These are phyloP conservation scores for Vaccinium darrowii DNA, from an alignment of 148 eudicot species.

Conservation along the genomic window DNA sequence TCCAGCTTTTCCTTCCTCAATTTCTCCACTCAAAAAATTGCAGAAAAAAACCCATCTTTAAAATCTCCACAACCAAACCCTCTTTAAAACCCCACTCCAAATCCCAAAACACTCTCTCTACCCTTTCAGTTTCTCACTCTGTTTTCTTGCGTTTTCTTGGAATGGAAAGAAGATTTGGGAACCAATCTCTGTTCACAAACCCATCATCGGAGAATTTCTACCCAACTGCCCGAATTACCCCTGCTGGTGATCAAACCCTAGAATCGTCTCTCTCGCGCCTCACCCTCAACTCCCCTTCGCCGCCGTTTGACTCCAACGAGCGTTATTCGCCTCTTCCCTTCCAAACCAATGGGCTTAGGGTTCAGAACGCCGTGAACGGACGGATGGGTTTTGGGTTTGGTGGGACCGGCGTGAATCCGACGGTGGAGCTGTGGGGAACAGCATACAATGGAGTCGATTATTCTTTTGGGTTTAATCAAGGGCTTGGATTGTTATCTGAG, in stretches of 20 bases:
- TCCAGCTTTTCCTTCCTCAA: neutral
- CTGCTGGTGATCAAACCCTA: slow-evolving; percentile 2
- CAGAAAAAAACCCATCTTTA: neutral
- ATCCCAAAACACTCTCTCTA: neutral
- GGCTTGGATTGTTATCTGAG: neutral
- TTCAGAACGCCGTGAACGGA: neutral
- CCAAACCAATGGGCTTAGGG: too few species aligned
- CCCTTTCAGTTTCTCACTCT: neutral
- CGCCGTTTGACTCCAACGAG: neutral
- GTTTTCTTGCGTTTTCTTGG: neutral
- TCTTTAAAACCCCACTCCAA: neutral
- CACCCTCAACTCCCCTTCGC: neutral
- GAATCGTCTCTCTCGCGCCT: slow-evolving; percentile 10
- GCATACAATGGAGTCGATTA: neutral
- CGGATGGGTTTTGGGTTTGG: neutral
- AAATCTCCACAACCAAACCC: neutral
- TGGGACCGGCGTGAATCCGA: slow-evolving; percentile 12
- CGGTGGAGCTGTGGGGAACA: neutral
- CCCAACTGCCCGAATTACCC: neutral
- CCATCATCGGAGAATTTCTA: neutral
- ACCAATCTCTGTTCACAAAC: neutral
- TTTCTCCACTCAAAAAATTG: neutral
- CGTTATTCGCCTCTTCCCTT: neutral
- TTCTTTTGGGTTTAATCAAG: neutral
- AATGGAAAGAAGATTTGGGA: neutral